Evolutionary conservation across 306 rosid genomes (phyloP).

Genomic region (Inga oerstediana): DNA sequence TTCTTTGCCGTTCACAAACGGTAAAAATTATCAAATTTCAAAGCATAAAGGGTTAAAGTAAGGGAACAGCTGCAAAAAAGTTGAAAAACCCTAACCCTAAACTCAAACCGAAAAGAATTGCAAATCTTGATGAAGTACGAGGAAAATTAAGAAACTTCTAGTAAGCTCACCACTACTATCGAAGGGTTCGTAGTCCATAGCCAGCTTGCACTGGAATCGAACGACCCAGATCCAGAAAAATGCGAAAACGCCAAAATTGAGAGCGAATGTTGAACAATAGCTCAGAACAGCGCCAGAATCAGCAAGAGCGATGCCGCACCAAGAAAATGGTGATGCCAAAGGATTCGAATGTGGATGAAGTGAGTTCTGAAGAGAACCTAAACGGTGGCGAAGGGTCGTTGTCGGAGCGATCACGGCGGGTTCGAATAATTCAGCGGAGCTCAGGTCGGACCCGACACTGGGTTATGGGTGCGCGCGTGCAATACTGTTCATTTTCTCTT

Average conservation of each 20-base stretch:
- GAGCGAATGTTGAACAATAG: slow-evolving; percentile 1
- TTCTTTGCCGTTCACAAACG: slow-evolving; percentile 7
- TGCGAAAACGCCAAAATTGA: slow-evolving; percentile 11
- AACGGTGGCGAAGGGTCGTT: not conserved
- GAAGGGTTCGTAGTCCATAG: slow-evolving; percentile 94
- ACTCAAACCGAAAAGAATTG: not conserved
- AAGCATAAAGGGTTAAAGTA: not conserved
- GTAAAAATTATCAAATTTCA: not conserved
- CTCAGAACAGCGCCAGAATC: not conserved
- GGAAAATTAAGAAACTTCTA: slow-evolving; percentile 4
- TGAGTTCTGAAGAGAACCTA: slow-evolving; percentile 3
- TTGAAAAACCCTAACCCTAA: slow-evolving; percentile 39
- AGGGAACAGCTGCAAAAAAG: not conserved
- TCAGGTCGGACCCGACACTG: slow-evolving; percentile 31
- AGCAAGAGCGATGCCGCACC: not conserved
- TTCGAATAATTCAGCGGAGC: not conserved
- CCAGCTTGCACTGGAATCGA: slow-evolving; percentile 50
- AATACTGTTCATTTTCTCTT: not conserved
- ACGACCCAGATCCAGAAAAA: slow-evolving; percentile 15
- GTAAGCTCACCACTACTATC: slow-evolving; percentile 87
- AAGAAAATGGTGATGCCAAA: slow-evolving; percentile 19
- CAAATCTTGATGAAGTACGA: slow-evolving; percentile 14
- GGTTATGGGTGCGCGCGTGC: slow-evolving; percentile 22
- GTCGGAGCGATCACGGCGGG: slow-evolving; percentile 19
- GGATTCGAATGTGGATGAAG: slow-evolving; percentile 13